Evolutionary conservation across 1,139 yeast species (phyloP), one percentile per base, ranked within the genome.

Genomic region (Pichia sp.): DNA sequence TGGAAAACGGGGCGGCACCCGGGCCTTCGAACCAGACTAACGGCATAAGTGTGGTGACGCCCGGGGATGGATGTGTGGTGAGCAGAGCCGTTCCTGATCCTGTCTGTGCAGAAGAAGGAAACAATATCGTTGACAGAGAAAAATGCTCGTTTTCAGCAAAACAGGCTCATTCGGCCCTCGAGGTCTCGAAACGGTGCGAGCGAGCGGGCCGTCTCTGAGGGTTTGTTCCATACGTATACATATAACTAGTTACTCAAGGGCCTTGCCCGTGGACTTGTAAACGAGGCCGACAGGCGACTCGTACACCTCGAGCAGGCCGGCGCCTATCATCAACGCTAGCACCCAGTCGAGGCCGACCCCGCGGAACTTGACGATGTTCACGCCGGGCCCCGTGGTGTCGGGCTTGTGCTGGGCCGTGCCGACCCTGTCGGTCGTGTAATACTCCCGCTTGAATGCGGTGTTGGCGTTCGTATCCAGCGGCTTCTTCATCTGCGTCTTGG

Each of bases 211-310:
- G 23, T 19, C 23, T 19, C 3, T 19, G 23, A 19, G 23, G 23
- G 23, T 19, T 19, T 19, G 23, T 19, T 19, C 23, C 3, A 19
- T 19, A 19, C 23, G 23, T 19, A 19, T 19, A 19, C 23, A 19
- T 19, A 19, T 19, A 19, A 19, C 23, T 19, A 3, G 23, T 19
- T 38, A 36, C 45, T 56, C 61, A 30, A 64, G 32, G 13, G 31
- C 52, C 56, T 74, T 73, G 0, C 78, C 78, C 1, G 88, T 83
- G 48, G 83, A 68, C 65, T 79, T 78, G 84, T 88, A 84, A 0
- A 89, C 89, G 51, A 83, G 70, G 0, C 92, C 92, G 1, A 81
- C 85, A 0, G 90, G 88, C 0, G 92, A 84, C 47, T 75, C 74
- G 62, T 84, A 84, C 6, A 82, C 84, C 62, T 86, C 93, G 2